Evolutionary conservation across 345 rosid species (phyloP).

Genomic region (Gossypium longicalyx): DNA sequence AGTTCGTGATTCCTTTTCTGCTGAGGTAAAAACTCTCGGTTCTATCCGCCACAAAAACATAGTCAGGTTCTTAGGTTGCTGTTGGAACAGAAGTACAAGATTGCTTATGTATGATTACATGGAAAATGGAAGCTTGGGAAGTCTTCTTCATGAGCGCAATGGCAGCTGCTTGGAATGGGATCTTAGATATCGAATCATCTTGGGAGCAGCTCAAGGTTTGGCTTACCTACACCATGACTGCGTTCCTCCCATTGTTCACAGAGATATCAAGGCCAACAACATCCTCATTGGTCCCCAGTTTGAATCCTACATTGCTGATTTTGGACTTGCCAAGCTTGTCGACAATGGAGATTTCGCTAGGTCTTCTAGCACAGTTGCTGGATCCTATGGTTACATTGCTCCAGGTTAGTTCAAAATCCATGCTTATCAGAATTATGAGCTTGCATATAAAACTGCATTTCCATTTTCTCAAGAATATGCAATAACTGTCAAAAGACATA

Average conservation of each 20-base stretch:
- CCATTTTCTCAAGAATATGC: background rate
- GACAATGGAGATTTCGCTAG: slow-evolving; percentile 66
- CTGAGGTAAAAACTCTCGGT: slow-evolving; percentile 86
- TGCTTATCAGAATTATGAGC: background rate
- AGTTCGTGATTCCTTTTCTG: slow-evolving; percentile 77
- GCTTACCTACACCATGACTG: slow-evolving; percentile 94
- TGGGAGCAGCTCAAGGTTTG: slow-evolving; percentile 86
- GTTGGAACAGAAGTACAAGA: slow-evolving; percentile 75
- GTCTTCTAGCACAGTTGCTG: slow-evolving; percentile 86
- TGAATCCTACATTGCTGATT: slow-evolving; percentile 88
- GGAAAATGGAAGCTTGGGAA: slow-evolving; percentile 82
- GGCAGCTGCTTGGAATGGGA: slow-evolving; percentile 71
- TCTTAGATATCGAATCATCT: slow-evolving; percentile 58
- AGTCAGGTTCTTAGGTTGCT: slow-evolving; percentile 82
- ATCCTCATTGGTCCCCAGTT: slow-evolving; percentile 76
- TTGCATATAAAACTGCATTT: no score
- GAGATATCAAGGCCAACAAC: slow-evolving; percentile 94
- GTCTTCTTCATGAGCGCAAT: slow-evolving; percentile 65
- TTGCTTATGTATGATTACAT: slow-evolving; percentile 84
- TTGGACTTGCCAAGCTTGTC: slow-evolving; percentile 83
- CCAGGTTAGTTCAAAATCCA: slow-evolving; percentile 51
- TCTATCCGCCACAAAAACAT: slow-evolving; percentile 83
- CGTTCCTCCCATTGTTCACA: slow-evolving; percentile 81
- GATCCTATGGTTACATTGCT: slow-evolving; percentile 94
- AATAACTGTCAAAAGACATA: background rate